These are phyloP conservation scores for Penicillium chermesinum DNA, from an alignment of 495 filamentous ascomycete species.

Conservation along the genomic window DNA sequence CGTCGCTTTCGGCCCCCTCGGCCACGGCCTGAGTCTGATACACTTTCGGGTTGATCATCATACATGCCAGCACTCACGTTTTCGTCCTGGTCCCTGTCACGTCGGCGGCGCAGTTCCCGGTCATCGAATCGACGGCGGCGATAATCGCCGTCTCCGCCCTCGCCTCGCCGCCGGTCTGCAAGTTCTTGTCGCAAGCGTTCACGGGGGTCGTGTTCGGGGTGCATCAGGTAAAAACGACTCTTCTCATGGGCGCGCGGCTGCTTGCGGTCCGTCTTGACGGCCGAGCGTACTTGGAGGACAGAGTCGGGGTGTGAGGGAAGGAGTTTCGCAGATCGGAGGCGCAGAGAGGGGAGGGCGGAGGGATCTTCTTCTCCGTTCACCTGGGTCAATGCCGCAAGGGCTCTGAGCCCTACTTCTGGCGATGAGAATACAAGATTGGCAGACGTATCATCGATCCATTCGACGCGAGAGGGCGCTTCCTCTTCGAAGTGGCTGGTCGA, in stretches of 20 bases:
- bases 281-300: conserved; percentile 64
- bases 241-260: conserved; percentile 65
- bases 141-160: conserved; percentile 59
- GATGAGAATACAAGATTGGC: conserved; percentile 77
- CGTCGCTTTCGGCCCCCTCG: conserved; percentile 24
- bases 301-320: conserved; percentile 62
- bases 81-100: conserved; percentile 47
- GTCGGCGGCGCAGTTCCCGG: conserved; percentile 48
- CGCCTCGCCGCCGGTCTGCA: conserved; percentile 42
- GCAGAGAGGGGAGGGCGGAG: conserved; percentile 38
- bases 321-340: conserved; percentile 57
- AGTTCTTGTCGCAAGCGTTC: conserved; percentile 56
- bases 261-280: conserved; percentile 74
- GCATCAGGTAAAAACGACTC: conserved; percentile 85
- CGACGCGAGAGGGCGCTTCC: conserved; percentile 54
- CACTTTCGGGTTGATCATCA: conserved; percentile 52
- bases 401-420: conserved; percentile 62
- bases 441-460: conserved; percentile 95
- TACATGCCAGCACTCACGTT: conserved; percentile 71
- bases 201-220: conserved; percentile 81
- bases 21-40: conserved; percentile 28
- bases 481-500: conserved; percentile 56
- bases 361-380: conserved; percentile 33
- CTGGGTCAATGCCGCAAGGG: conserved; percentile 60
- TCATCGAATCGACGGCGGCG: conserved; percentile 53